phyloP scores from a whole-genome alignment of 2,329 filamentous ascomycete species.

The Reticulascus tulasneorum region DNA sequence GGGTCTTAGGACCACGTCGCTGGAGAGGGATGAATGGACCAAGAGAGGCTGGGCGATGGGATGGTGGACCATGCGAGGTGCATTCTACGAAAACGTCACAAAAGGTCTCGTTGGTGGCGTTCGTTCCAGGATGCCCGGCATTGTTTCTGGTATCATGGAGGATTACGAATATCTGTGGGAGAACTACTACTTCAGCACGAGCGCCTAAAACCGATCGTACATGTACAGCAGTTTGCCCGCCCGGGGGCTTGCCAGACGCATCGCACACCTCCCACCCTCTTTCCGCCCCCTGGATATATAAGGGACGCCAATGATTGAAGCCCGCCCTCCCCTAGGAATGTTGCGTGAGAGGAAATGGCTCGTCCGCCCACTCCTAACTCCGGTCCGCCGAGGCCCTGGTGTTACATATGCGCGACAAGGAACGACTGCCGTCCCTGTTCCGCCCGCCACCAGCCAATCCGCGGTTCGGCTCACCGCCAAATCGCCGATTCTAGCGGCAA shows the following conservation, averaged over 20 bases:
- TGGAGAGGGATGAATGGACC: slow-evolving; percentile 86
- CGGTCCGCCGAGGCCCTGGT: too few species aligned
- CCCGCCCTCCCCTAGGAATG: background rate
- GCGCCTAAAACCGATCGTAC: slow-evolving; percentile 23
- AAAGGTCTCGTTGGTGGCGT: slow-evolving; percentile 70
- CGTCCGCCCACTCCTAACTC: too few species aligned
- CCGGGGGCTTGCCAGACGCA: too few species aligned
- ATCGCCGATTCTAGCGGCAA: too few species aligned
- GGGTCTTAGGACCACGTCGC: slow-evolving; percentile 73
- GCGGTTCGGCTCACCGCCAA: too few species aligned
- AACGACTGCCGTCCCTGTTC: too few species aligned
- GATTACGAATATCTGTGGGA: slow-evolving; percentile 99
- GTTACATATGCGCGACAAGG: too few species aligned
- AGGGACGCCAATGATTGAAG: background rate
- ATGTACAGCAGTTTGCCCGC: background rate
- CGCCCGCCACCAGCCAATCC: too few species aligned
- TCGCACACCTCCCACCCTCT: too few species aligned
- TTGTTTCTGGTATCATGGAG: slow-evolving; percentile 82
- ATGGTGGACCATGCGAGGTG: slow-evolving; percentile 97
- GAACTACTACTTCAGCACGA: slow-evolving; percentile 85
- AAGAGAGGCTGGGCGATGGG: slow-evolving; percentile 85
- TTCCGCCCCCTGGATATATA: too few species aligned
- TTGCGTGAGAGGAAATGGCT: too few species aligned
- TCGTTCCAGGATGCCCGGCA: slow-evolving; percentile 70
- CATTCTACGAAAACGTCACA: slow-evolving; percentile 91